These are phyloP conservation scores for Aspergillus sp. DNA, from an alignment of 2,329 filamentous ascomycete species.

Conservation along the genomic window DNA sequence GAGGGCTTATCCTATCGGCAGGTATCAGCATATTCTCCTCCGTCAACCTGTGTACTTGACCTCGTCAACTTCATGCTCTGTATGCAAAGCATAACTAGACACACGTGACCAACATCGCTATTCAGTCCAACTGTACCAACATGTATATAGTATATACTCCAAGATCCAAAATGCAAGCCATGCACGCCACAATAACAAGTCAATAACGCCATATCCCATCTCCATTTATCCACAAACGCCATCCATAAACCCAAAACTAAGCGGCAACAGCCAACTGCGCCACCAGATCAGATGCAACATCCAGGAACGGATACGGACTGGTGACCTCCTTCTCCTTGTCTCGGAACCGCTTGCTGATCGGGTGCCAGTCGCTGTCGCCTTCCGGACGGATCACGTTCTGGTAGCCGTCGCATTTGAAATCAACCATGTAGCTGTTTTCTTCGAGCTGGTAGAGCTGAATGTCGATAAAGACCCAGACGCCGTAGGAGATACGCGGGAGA, in stretches of 20 bases:
- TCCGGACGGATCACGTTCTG: constrained; percentile 64
- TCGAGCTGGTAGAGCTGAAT: constrained; percentile 96
- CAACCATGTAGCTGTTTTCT: constrained; percentile 83
- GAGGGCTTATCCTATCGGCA: constrained; percentile 7
- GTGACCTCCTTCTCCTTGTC: constrained; percentile 91
- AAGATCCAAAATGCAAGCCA: too few species aligned
- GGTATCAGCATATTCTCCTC: background rate
- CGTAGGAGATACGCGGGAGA: constrained; percentile 46
- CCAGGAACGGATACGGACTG: constrained; percentile 89
- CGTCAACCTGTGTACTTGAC: too few species aligned
- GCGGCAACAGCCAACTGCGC: constrained; percentile 84
- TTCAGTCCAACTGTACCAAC: too few species aligned
- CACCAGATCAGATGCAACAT: constrained; percentile 84
- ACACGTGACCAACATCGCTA: too few species aligned
- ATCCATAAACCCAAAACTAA: too few species aligned
- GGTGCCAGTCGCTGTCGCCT: constrained; percentile 37
- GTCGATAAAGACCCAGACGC: constrained; percentile 86
- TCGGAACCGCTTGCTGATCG: constrained; percentile 39
- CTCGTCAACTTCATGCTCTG: too few species aligned
- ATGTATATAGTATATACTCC: too few species aligned
- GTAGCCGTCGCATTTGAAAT: constrained; percentile 98
- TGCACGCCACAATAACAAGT: too few species aligned
- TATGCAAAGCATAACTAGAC: too few species aligned
- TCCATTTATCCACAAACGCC: too few species aligned
- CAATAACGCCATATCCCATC: too few species aligned